Evolutionary conservation across 31 red algal genomes (phyloP), one percentile per base, ranked within the genome.

Genomic region (Asparagopsis taxiformis): DNA sequence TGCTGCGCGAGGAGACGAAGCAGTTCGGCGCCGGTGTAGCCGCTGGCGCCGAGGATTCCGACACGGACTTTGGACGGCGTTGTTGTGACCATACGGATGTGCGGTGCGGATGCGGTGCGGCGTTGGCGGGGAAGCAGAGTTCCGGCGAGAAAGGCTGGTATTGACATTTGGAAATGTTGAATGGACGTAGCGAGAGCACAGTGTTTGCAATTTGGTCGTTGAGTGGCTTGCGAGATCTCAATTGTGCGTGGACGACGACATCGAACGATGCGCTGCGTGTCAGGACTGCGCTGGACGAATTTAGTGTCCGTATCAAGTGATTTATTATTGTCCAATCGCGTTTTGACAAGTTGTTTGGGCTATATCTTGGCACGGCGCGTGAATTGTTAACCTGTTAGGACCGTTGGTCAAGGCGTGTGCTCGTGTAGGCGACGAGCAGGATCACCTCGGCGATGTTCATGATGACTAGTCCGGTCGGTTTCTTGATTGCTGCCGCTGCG

Each of bases 1-100:
- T 99, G 96, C 11, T 65, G 56, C 16, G 75, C 52, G 32, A 94
- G 71, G 11, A 99, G 61, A 23, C 96, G 82, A 13, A 99, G 31
- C 1, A 99, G 66, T 64, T 99, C 96, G 23, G 80, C 85, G 31
- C 96, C 96, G 0, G 96, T 99, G 55, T 99, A 99, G 3, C 96
- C 96, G 20, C 64, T 65, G 22, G 96, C 96, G 19, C 96, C 96
- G 0, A 99, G 72, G 48, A 99, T 92, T 34, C 62, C 96, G 19
- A 99, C 96, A 51, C 64, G 54, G 3, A 84, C 60, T 33, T 62
- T 56, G 22, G 53, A 13, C 34, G 62, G 3, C 8, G 41, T 13
- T 9, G 13, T 13, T 6, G 41, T 13, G 41, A 13, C 13, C 41
- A 46, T 46, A 13, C 41, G 41, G 41, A 46, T 46, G 41, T 6